These are phyloP conservation scores for Termitomyces bulborhizus DNA, from an alignment of 768 basidiomycete species.

Conservation along the genomic window DNA sequence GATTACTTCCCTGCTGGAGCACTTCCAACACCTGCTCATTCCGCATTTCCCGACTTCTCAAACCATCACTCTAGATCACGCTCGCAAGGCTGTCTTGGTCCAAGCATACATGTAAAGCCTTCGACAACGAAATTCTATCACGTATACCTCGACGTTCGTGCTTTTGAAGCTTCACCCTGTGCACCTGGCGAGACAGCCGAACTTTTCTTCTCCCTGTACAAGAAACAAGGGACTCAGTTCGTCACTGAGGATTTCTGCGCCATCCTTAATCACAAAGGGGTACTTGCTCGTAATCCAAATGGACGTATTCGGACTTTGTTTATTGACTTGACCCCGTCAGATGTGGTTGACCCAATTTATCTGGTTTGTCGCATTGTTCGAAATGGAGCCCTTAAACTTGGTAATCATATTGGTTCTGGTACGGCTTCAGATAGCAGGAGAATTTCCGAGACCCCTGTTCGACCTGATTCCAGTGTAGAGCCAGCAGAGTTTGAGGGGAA, in stretches of 20 bases:
- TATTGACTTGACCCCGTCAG: slow-evolving; percentile 79
- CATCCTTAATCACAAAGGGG: slow-evolving; percentile 88
- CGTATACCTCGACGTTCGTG: slow-evolving; percentile 83
- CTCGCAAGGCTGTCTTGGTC: slow-evolving; percentile 27
- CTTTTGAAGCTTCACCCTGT: slow-evolving; percentile 89
- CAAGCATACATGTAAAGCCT: slow-evolving; percentile 27
- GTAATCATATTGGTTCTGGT: slow-evolving; percentile 44
- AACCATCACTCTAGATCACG: slow-evolving; percentile 31
- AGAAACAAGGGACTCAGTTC: slow-evolving; percentile 76
- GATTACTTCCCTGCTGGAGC: slow-evolving; percentile 43
- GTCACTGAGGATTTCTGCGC: slow-evolving; percentile 92
- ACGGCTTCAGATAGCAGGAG: slow-evolving; percentile 42
- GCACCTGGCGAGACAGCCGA: slow-evolving; percentile 89
- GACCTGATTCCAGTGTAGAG: slow-evolving; percentile 25
- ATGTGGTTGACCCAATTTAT: slow-evolving; percentile 81
- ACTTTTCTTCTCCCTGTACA: slow-evolving; percentile 90
- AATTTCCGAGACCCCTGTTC: slow-evolving; percentile 46
- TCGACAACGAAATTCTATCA: slow-evolving; percentile 76
- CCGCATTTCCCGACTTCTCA: slow-evolving; percentile 60
- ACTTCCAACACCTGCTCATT: slow-evolving; percentile 57
- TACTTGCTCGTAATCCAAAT: slow-evolving; percentile 71
- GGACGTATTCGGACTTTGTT: slow-evolving; percentile 82
- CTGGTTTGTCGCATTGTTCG: slow-evolving; percentile 89
- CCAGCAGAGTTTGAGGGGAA: slow-evolving; percentile 15
- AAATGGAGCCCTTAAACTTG: slow-evolving; percentile 80